Percentiles rank a stretch among this genome's conserved stretches.
Conservation (phyloP, 2,329 filamentous ascomycete genomes). For the Cadophora sp. region DNA sequence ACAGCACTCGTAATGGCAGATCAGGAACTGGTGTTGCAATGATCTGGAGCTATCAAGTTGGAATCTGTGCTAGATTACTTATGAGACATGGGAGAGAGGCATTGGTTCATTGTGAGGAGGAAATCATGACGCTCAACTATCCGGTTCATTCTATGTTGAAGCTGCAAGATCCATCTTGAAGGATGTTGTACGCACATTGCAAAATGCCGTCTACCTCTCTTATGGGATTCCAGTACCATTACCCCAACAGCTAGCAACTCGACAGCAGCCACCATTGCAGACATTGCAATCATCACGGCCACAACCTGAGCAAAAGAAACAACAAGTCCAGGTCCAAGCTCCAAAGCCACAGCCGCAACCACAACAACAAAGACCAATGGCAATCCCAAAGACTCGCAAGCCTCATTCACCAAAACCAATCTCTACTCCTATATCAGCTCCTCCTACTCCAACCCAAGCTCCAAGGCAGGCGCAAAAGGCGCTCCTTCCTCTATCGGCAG, state of each 20-base stretch:
- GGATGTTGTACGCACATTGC: not conserved
- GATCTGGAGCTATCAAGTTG: not conserved
- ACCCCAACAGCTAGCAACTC: not conserved
- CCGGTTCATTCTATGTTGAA: not conserved
- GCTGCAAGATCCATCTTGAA: not conserved
- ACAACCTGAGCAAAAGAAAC: not conserved
- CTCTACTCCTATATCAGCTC: not conserved
- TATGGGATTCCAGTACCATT: not conserved
- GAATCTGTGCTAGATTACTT: not conserved
- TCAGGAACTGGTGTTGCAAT: not conserved
- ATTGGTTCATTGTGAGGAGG: not conserved
- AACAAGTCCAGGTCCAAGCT: not conserved
- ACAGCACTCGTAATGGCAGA: not conserved
- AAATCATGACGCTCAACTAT: not conserved
- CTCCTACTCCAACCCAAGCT: not conserved
- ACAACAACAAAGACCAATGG: not conserved
- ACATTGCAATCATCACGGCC: too few species aligned
- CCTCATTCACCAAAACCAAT: not conserved
- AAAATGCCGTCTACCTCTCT: not conserved
- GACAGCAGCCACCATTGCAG: too few species aligned
- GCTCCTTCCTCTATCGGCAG: not conserved
- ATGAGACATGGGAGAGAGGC: constrained; percentile 1
- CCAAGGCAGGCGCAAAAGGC: not conserved
- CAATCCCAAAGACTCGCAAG: not conserved
- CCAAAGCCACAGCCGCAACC: not conserved